Conservation (phyloP, 2,329 filamentous ascomycete genomes). For the Aspergillus fumigatus region DNA sequence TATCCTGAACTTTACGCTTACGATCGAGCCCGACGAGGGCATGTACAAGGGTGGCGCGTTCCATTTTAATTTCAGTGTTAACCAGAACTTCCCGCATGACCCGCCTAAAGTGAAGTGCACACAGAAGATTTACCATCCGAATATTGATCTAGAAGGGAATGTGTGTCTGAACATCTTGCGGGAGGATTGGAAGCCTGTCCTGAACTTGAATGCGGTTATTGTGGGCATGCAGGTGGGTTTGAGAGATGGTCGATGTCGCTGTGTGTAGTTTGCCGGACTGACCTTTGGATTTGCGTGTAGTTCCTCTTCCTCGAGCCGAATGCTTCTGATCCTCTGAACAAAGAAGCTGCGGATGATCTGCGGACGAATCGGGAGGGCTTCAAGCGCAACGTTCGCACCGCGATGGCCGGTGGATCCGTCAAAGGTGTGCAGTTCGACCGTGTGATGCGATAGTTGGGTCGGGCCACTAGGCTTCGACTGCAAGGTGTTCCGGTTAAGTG, state of each 20-base stretch:
- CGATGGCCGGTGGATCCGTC: slow-evolving; percentile 77
- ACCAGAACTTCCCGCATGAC: slow-evolving; percentile 93
- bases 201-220: slow-evolving; percentile 95
- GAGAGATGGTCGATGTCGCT: background rate
- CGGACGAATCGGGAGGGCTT: slow-evolving; percentile 81
- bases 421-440: slow-evolving; percentile 71
- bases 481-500: background rate
- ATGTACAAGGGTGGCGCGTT: slow-evolving; percentile 87
- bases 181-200: slow-evolving; percentile 98
- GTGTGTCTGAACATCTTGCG: slow-evolving; percentile 95
- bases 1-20: slow-evolving; percentile 50
- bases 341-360: slow-evolving; percentile 92
- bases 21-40: slow-evolving; percentile 51
- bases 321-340: slow-evolving; percentile 94
- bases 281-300: slow-evolving; percentile 41
- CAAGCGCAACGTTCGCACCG: slow-evolving; percentile 79
- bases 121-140: slow-evolving; percentile 98
- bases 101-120: slow-evolving; percentile 95
- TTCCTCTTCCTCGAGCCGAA: slow-evolving; percentile 98
- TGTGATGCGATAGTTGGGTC: slow-evolving; percentile 58
- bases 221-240: slow-evolving; percentile 77
- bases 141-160: slow-evolving; percentile 96
- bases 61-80: slow-evolving; percentile 86
- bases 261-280: background rate
- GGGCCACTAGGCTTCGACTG: background rate